Conservation (phyloP, 352 stramenopile genomes). For the Globisporangium mamillatum region DNA sequence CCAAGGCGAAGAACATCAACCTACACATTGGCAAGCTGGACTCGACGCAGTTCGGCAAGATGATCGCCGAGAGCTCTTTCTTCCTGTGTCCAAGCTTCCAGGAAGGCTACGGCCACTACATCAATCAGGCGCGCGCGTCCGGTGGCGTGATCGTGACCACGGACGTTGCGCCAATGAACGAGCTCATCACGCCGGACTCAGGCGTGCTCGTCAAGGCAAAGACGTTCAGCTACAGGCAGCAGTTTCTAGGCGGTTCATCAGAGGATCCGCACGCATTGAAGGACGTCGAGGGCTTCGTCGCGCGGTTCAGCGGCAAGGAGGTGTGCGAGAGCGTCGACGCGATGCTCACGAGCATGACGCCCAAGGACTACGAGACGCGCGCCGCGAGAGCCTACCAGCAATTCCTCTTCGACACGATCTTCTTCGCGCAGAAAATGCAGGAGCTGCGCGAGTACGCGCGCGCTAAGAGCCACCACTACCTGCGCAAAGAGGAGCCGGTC, state of each 20-base stretch:
- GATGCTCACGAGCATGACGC: slow-evolving; percentile 31
- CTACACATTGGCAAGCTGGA: slow-evolving; percentile 34
- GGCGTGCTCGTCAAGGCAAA: slow-evolving; percentile 36
- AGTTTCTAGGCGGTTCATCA: slow-evolving; percentile 31
- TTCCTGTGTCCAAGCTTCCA: slow-evolving; percentile 53
- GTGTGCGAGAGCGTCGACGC: slow-evolving; percentile 44
- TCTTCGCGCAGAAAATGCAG: slow-evolving; percentile 57
- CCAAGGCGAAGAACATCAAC: slow-evolving; percentile 26
- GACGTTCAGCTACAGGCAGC: slow-evolving; percentile 14
- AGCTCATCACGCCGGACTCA: slow-evolving; percentile 41
- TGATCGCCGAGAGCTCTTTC: slow-evolving; percentile 37
- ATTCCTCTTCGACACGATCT: slow-evolving; percentile 62
- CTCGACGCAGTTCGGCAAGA: slow-evolving; percentile 30
- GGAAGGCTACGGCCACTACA: slow-evolving; percentile 64
- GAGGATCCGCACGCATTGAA: slow-evolving; percentile 24
- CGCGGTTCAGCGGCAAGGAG: slow-evolving; percentile 26
- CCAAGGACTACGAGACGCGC: slow-evolving; percentile 26
- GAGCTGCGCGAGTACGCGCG: slow-evolving; percentile 38
- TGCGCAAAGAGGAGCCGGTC: not conserved
- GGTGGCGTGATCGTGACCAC: slow-evolving; percentile 50
- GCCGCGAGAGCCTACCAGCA: slow-evolving; percentile 44
- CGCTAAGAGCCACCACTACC: slow-evolving; percentile 19
- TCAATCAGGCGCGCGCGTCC: slow-evolving; percentile 56
- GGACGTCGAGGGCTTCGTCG: slow-evolving; percentile 40
- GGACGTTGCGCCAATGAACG: slow-evolving; percentile 54